Percentiles rank a stretch among this genome's conserved stretches.
phyloP scores from a whole-genome alignment of 163 green algal species.

The Trebouxiophyceae sp. region DNA sequence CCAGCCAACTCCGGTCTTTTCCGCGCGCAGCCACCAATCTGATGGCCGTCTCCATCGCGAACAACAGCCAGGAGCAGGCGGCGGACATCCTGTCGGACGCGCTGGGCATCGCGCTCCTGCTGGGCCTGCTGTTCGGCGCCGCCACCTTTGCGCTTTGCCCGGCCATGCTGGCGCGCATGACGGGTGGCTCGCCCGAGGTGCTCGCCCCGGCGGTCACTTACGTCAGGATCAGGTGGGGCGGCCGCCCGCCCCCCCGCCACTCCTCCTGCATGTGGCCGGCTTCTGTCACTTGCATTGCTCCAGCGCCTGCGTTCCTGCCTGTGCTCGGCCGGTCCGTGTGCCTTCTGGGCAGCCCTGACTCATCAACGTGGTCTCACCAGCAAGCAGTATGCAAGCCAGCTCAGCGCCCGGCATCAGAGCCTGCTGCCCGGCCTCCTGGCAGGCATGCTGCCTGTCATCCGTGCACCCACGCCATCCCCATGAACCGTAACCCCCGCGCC shows the following conservation, averaged over 20 bases:
- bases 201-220: slow-evolving; percentile 7
- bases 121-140: slow-evolving; percentile 6
- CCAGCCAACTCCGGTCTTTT: too few relatives aligned
- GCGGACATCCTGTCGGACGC: slow-evolving; percentile 8
- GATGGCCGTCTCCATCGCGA: slow-evolving; percentile 24
- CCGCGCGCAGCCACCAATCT: slow-evolving; percentile 18
- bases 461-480: too few relatives aligned
- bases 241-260: neutral
- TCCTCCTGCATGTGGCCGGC: too few relatives aligned
- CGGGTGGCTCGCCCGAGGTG: slow-evolving; percentile 2
- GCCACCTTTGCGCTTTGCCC: neutral
- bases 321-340: too few relatives aligned
- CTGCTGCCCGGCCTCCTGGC: neutral
- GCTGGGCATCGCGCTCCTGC: slow-evolving; percentile 2
- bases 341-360: too few relatives aligned
- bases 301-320: too few relatives aligned
- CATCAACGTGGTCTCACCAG: too few relatives aligned
- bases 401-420: neutral
- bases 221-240: slow-evolving; percentile 11
- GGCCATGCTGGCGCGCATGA: neutral
- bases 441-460: too few relatives aligned
- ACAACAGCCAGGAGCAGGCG: neutral
- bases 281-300: too few relatives aligned
- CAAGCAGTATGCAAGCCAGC: too few relatives aligned
- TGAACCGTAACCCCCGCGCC: too few relatives aligned